These are phyloP conservation scores for Beta lomatogona DNA, from an alignment of 179 eudicot species.

Conservation along the genomic window DNA sequence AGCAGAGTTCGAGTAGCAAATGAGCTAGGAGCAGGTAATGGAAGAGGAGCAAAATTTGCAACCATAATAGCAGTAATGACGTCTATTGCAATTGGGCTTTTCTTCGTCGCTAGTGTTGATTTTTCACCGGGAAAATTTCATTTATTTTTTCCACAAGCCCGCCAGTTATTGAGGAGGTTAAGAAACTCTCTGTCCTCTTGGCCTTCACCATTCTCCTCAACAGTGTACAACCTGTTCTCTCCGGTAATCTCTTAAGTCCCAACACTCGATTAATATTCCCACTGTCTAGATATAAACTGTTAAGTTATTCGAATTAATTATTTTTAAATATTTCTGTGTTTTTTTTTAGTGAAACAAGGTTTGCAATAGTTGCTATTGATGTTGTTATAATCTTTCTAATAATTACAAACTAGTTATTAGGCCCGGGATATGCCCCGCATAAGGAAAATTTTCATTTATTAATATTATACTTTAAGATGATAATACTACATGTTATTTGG, in stretches of 20 bases:
- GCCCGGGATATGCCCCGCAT: too few relatives aligned
- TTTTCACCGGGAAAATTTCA: slow-evolving; percentile 38
- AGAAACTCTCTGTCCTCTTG: slow-evolving; percentile 37
- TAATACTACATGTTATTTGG: too few relatives aligned
- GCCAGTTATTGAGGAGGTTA: slow-evolving; percentile 43
- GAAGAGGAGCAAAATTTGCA: slow-evolving; percentile 52
- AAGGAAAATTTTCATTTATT: too few relatives aligned
- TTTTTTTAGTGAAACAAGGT: too few relatives aligned
- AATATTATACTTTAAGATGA: too few relatives aligned
- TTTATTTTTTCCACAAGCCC: slow-evolving; percentile 39
- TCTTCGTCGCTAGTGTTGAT: slow-evolving; percentile 34
- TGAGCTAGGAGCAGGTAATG: slow-evolving; percentile 51
- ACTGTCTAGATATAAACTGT: not conserved
- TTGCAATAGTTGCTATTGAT: too few relatives aligned
- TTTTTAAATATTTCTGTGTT: too few relatives aligned
- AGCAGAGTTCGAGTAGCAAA: slow-evolving; percentile 48
- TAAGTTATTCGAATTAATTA: not conserved
- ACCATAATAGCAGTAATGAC: slow-evolving; percentile 42
- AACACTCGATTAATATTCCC: not conserved
- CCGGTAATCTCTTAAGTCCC: slow-evolving; percentile 27
- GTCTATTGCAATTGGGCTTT: slow-evolving; percentile 38
- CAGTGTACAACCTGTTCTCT: slow-evolving; percentile 51
- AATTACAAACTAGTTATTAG: too few relatives aligned
- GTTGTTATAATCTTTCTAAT: too few relatives aligned
- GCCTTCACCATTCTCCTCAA: slow-evolving; percentile 51